Evolutionary conservation across 495 filamentous ascomycete genomes (phyloP), one percentile per base, ranked within the genome.

Genomic region (Penicillium arizonense): DNA sequence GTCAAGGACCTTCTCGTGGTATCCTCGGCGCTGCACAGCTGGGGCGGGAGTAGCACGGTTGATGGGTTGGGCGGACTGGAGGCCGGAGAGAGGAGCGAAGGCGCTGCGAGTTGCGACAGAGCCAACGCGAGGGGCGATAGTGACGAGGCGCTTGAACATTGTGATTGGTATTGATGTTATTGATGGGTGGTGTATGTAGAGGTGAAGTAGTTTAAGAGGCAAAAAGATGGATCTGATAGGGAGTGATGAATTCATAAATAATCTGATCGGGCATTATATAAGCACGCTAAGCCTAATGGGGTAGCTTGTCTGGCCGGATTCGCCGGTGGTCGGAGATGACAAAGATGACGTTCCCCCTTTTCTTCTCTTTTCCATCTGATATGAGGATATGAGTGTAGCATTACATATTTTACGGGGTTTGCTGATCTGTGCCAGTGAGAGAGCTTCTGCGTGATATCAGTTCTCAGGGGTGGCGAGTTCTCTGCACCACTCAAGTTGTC

Each of bases 1-100:
- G 67, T 97, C 93, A 47, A 97, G 82, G 59, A 97, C 83, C 78
- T 85, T 86, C 65, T 85, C 83, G 59, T 86, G 83, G 58, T 85
- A 86, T 57, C 68, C 69, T 52, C 83, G 67, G 52, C 73, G 66
- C 57, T 75, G 64, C 47, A 61, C 61, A 51, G 58, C 52, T 46
- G 62, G 53, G 47, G 68, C 54, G 32, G 59, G 56, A 50, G 67
- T 53, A 44, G 57, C 57, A 45, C 69, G 61, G 49, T 63, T 55
- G 61, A 65, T 65, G 40, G 69, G 56, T 58, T 72, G 64, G 56
- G 61, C 51, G 44, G 72, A 54, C 55, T 64, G 62, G 38, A 66
- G 33, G 56, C 59, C 59, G 36, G 65, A 55, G 59, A 74, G 62
- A 67, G 61, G 63, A 23, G 72, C 65, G 38, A 79, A 70, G 51